phyloP scores from a whole-genome alignment of 2,329 filamentous ascomycete genomes.

The Pseudogymnoascus sp. region DNA sequence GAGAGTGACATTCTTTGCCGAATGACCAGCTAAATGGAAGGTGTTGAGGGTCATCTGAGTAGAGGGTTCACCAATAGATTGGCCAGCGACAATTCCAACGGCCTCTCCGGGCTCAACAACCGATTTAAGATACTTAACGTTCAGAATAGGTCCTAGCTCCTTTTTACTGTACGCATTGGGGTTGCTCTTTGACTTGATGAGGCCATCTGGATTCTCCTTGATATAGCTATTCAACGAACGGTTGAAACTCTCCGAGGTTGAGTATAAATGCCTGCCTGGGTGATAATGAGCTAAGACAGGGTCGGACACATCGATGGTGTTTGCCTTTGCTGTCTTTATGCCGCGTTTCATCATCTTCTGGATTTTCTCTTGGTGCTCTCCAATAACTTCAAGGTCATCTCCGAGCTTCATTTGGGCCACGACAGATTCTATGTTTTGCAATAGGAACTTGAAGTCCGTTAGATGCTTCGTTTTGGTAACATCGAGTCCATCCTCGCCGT shows the following conservation, averaged over 20 bases:
- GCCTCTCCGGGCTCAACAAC: conserved; percentile 92
- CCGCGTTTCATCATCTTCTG: conserved; percentile 69
- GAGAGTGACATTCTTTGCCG: conserved; percentile 95
- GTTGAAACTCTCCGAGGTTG: conserved; percentile 82
- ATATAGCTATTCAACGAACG: conserved; percentile 64
- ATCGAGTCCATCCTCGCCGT: conserved; percentile 92
- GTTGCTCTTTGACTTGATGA: conserved; percentile 44
- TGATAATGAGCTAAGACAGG: conserved; percentile 66
- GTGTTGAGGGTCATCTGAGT: conserved; percentile 99
- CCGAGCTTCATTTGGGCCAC: conserved; percentile 66
- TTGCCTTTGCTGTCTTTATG: conserved; percentile 58
- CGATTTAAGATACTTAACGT: conserved; percentile 87
- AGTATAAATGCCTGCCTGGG: conserved; percentile 70
- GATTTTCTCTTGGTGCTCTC: conserved; percentile 53
- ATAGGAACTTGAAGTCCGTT: conserved; percentile 79
- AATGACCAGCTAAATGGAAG: conserved; percentile 98
- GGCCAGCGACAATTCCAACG: conserved; percentile 90
- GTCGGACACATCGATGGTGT: conserved; percentile 48
- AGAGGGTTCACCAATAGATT: conserved; percentile 93
- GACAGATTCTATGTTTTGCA: conserved; percentile 76
- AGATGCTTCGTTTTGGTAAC: conserved; percentile 91
- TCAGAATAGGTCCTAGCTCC: conserved; percentile 61
- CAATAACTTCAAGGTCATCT: conserved; percentile 51
- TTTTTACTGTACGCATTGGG: conserved; percentile 31
- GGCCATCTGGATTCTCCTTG: conserved; percentile 61